These are phyloP conservation scores for Miscanthus lutarioriparius DNA, from an alignment of 176 grass and related monocot species.

Conservation along the genomic window DNA sequence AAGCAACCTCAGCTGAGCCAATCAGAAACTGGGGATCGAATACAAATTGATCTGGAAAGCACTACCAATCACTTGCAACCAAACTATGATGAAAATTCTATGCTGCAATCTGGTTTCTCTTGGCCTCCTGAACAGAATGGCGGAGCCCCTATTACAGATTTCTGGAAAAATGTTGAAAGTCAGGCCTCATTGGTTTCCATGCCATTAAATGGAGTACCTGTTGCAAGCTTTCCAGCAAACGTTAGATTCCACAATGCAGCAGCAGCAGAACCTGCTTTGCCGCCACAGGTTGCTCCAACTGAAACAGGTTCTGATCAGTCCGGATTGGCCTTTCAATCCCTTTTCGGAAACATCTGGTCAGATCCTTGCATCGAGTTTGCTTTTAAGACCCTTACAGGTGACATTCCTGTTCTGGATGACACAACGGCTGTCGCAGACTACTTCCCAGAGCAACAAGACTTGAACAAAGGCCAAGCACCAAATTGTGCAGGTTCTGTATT, in stretches of 20 bases:
- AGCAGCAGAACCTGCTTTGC: conserved; percentile 14
- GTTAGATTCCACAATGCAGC: conserved; percentile 27
- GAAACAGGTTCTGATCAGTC: conserved; percentile 39
- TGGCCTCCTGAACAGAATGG: conserved; percentile 34
- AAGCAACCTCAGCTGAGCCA: conserved; percentile 24
- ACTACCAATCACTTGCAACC: conserved; percentile 27
- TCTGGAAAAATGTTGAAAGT: conserved; percentile 41
- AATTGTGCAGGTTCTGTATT: background rate
- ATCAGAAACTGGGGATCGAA: conserved; percentile 20
- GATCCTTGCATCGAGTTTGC: too few species aligned
- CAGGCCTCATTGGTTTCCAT: conserved; percentile 1
- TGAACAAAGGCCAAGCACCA: too few species aligned
- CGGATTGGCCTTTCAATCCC: conserved; percentile 23
- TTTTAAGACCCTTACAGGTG: too few species aligned
- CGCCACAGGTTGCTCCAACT: background rate
- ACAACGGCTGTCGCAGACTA: too few species aligned
- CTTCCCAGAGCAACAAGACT: too few species aligned
- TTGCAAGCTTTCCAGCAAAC: conserved; percentile 32
- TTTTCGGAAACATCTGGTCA: conserved; percentile 57
- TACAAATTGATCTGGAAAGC: conserved; percentile 28
- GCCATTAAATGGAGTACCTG: conserved; percentile 31
- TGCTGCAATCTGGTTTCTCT: conserved; percentile 30
- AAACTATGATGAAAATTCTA: conserved; percentile 48
- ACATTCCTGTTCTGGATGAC: too few species aligned
- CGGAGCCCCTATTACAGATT: conserved; percentile 1